A percentile compares a stretch with the other conserved stretches of the same genome.
Conservation (phyloP, 1,284 basidiomycete species). For the Grifola frondosa region DNA sequence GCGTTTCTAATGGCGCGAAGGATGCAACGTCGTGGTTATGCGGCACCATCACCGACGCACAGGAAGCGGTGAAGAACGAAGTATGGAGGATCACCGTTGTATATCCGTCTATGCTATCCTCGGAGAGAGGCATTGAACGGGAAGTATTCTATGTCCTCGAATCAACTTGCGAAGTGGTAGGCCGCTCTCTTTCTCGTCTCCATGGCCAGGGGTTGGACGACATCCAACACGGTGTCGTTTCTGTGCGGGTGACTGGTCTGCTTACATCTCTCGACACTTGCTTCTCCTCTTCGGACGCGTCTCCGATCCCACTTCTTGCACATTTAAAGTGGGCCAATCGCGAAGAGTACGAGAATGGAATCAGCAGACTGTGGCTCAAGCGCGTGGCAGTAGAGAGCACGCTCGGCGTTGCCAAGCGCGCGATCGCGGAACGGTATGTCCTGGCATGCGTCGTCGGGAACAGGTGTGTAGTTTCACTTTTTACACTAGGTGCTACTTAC, state of each 20-base stretch:
- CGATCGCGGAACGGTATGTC: slow-evolving; percentile 59
- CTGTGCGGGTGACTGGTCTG: slow-evolving; percentile 63
- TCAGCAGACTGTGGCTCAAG: slow-evolving; percentile 62
- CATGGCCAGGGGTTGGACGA: not conserved
- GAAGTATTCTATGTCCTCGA: slow-evolving; percentile 57
- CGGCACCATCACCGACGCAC: slow-evolving; percentile 42
- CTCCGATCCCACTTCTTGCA: slow-evolving; percentile 30
- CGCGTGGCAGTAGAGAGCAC: slow-evolving; percentile 45
- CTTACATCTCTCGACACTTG: slow-evolving; percentile 43
- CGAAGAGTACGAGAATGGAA: slow-evolving; percentile 67
- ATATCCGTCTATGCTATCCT: slow-evolving; percentile 12
- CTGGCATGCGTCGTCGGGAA: slow-evolving; percentile 67
- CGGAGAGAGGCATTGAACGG: slow-evolving; percentile 1
- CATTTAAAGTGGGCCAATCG: slow-evolving; percentile 58
- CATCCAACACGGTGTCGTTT: slow-evolving; percentile 1
- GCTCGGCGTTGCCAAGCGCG: slow-evolving; percentile 40
- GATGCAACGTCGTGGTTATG: slow-evolving; percentile 34
- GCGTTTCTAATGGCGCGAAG: slow-evolving; percentile 31
- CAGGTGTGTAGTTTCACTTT: slow-evolving; percentile 41
- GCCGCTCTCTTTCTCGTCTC: slow-evolving; percentile 28
- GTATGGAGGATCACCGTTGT: slow-evolving; percentile 55
- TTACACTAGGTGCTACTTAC: not conserved
- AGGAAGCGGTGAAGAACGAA: slow-evolving; percentile 52
- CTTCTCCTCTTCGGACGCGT: not conserved
- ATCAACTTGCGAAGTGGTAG: slow-evolving; percentile 69